phyloP scores from a whole-genome alignment of 495 filamentous ascomycete species.

The Penicillium malachiteum region DNA sequence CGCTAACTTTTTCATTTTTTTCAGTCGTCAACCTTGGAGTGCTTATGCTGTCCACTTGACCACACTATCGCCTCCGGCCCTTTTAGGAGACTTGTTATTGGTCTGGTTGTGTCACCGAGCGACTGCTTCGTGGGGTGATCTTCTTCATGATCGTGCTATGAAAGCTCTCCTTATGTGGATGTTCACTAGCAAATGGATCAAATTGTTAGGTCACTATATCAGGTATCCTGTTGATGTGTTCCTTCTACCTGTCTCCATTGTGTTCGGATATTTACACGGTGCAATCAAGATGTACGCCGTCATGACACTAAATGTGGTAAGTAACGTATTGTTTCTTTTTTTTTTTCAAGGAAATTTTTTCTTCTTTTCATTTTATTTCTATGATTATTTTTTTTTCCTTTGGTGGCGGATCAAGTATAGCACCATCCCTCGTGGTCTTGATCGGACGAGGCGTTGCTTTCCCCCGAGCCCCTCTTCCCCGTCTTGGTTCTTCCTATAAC shows the following conservation, averaged over 20 bases:
- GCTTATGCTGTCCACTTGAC: constrained; percentile 74
- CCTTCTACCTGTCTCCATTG: constrained; percentile 67
- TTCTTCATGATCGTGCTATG: constrained; percentile 46
- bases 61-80: constrained; percentile 68
- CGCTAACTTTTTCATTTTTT: constrained; percentile 26
- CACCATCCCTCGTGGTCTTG: background rate
- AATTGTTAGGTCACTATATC: constrained; percentile 70
- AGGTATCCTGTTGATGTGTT: constrained; percentile 67
- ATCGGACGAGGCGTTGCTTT: background rate
- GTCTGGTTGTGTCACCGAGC: constrained; percentile 53
- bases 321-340: constrained; percentile 24
- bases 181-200: constrained; percentile 75
- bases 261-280: constrained; percentile 78
- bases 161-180: constrained; percentile 55
- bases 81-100: constrained; percentile 62
- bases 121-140: constrained; percentile 41
- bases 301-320: constrained; percentile 67
- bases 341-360: background rate
- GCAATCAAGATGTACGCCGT: constrained; percentile 75
- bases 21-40: constrained; percentile 70
- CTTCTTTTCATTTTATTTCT: constrained; percentile 9
- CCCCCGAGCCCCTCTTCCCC: constrained; percentile 7
- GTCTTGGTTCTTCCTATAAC: constrained; percentile 12
- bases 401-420: constrained; percentile 1
- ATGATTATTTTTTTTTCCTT: constrained; percentile 6